phyloP scores from a whole-genome alignment of 2,329 filamentous ascomycete species.

The Neonectria ditissima region DNA sequence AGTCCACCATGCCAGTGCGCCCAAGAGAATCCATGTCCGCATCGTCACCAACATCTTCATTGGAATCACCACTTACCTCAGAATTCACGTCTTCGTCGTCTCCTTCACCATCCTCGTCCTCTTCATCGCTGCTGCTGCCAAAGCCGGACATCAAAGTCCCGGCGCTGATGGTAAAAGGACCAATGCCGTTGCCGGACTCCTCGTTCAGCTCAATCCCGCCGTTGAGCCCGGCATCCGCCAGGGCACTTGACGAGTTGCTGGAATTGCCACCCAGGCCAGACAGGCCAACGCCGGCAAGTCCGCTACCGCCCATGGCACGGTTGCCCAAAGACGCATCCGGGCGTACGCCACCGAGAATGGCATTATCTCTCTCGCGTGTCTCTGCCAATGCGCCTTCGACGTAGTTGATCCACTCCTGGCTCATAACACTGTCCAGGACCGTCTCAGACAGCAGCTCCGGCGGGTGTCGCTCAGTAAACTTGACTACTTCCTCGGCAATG shows the following conservation, averaged over 20 bases:
- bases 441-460: conserved; percentile 86
- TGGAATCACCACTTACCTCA: conserved; percentile 68
- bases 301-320: conserved; percentile 67
- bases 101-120: conserved; percentile 93
- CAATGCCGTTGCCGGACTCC: conserved; percentile 74
- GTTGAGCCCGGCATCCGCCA: conserved; percentile 85
- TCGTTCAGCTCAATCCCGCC: conserved; percentile 77
- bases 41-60: conserved; percentile 45
- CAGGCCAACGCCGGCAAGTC: conserved; percentile 63
- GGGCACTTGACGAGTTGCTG: conserved; percentile 69
- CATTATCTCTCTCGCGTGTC: conserved; percentile 95
- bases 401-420: conserved; percentile 92
- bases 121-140: conserved; percentile 94
- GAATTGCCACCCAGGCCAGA: conserved; percentile 56
- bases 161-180: conserved; percentile 77
- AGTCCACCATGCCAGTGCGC: conserved; percentile 43
- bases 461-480: conserved; percentile 94
- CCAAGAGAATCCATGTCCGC: conserved; percentile 43
- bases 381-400: conserved; percentile 93
- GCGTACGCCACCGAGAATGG: conserved; percentile 94
- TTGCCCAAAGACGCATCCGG: conserved; percentile 90
- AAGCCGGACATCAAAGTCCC: conserved; percentile 89
- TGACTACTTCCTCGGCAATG: conserved; percentile 98
- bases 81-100: conserved; percentile 80
- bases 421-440: conserved; percentile 89